Conservation (phyloP, 108 stramenopile genomes). For the Bacterosira constricta region DNA sequence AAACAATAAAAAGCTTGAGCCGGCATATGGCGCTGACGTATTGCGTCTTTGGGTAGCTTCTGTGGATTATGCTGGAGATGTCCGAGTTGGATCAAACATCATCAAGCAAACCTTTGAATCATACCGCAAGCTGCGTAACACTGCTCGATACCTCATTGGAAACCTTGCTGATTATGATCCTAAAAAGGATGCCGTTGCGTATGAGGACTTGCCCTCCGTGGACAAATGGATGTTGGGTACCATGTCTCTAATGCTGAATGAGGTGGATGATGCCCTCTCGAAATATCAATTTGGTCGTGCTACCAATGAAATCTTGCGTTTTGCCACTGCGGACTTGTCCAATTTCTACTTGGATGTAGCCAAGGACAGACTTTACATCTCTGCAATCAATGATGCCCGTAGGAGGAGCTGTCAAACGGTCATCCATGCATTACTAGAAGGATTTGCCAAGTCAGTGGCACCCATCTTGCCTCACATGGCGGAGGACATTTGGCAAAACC, state of each 20-base stretch:
- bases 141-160: conserved; percentile 93
- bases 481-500: conserved; percentile 97
- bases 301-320: conserved; percentile 85
- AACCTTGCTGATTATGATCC: conserved; percentile 93
- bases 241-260: conserved; percentile 73
- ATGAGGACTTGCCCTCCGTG: conserved; percentile 87
- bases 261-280: conserved; percentile 88
- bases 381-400: conserved; percentile 79
- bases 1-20: conserved; percentile 91
- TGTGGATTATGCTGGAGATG: conserved; percentile 96
- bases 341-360: conserved; percentile 97
- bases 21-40: conserved; percentile 98
- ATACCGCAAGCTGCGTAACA: conserved; percentile 96
- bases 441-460: conserved; percentile 84
- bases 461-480: conserved; percentile 97
- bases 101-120: conserved; percentile 96
- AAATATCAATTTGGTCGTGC: conserved; percentile 88
- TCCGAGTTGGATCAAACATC: conserved; percentile 88
- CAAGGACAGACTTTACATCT: conserved; percentile 97
- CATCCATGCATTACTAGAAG: conserved; percentile 81
- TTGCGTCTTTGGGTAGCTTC: conserved; percentile 97
- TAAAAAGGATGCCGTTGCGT: conserved; percentile 68
- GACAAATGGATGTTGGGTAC: conserved; percentile 97
- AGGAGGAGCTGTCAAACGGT: conserved; percentile 94
- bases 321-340: conserved; percentile 91